Base-by-base conservation (phyloP, 108 stramenopile genomes). In the Asterionellopsis glacialis region DNA sequence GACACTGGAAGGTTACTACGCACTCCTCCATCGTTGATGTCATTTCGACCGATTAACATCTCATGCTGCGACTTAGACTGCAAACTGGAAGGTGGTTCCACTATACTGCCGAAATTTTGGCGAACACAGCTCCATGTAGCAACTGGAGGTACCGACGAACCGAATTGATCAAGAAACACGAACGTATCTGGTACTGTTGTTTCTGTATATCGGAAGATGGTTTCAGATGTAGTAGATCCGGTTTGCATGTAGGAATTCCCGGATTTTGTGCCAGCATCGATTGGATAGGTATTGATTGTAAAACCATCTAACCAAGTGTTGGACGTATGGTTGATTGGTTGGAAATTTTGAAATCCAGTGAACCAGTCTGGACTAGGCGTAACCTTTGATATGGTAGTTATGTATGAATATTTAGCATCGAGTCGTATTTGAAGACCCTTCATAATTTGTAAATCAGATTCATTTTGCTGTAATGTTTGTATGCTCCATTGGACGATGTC, bases 301-400 rank as follows among this genome's bases (percentile, higher is more conserved):
- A 81, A 51, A 2, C 65, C 65, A 42, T 69, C 57, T 55, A 57
- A 81, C 6, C 54, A 81, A 0, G 74, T 81, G 25, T 75, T 64
- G 13, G 70, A 19, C 2, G 16, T 21, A 21, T 16, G 65, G 43
- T 63, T 49, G 24, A 73, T 63, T 21, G 62, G 58, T 9, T 68
- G 55, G 9, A 73, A 62, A 40, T 73, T 57, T 33, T 58, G 61
- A 52, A 81, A 81, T 41, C 80, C 80, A 0, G 68, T 66, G 56
- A 73, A 76, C 80, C 80, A 81, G 51, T 81, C 80, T 0, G 80
- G 80, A 41, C 55, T 64, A 0, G 80, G 80, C 7, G 57, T 57
- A 48, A 81, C 68, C 42, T 63, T 66, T 41, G 68, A 61, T 55
- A 81, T 73, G 24, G 33, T 45, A 27, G 63, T 65, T 27, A 81